Percentiles rank a stretch among this genome's conserved stretches.
Conservation (phyloP, 305 asterid species). For the Solanum hybrid region DNA sequence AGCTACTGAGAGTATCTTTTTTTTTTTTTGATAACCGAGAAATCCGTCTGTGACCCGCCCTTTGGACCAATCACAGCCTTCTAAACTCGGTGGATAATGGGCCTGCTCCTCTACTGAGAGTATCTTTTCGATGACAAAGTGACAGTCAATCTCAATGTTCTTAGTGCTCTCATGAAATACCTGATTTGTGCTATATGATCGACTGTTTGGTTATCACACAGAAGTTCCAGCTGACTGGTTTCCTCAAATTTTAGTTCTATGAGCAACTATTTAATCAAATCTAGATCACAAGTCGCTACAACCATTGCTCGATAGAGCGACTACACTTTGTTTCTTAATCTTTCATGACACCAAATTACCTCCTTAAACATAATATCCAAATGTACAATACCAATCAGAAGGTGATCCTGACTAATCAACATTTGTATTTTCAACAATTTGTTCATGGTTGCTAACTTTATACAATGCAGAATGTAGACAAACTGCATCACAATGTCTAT, state of each 20-base stretch:
- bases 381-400: background rate
- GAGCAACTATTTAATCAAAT: background rate
- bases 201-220: background rate
- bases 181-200: background rate
- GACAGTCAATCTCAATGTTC: background rate
- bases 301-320: background rate
- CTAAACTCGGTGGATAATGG: too few species aligned
- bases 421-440: background rate
- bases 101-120: background rate
- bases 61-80: too few species aligned
- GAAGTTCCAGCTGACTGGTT: background rate
- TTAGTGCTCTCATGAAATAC: background rate
- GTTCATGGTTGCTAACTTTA: background rate
- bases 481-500: background rate
- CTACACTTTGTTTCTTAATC: background rate
- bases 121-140: background rate
- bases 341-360: background rate
- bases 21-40: too few species aligned
- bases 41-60: too few species aligned
- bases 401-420: background rate
- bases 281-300: background rate
- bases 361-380: background rate
- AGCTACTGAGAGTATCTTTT: background rate
- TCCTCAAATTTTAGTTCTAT: background rate
- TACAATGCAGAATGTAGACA: background rate